phyloP scores from a whole-genome alignment of 768 basidiomycete species.

The Sporobolomyces phaffii region DNA sequence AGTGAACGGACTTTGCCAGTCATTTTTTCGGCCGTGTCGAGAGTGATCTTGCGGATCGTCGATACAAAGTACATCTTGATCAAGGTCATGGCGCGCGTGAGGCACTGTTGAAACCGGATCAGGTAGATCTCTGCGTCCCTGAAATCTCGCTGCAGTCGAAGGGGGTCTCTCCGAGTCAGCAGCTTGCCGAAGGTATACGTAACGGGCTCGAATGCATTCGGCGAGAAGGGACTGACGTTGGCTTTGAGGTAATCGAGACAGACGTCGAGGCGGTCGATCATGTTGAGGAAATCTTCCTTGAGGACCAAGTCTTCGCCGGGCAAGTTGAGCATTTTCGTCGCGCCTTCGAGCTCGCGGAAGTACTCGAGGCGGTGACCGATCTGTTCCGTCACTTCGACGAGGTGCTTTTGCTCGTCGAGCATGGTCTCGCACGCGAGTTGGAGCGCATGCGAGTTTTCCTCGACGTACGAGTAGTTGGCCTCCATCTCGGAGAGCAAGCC shows the following conservation, averaged over 20 bases:
- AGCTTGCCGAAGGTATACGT: background rate
- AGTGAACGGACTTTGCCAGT: conserved; percentile 59
- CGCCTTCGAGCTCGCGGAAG: conserved; percentile 88
- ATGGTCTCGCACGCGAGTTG: conserved; percentile 86
- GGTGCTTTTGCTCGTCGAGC: conserved; percentile 78
- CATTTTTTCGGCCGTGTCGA: conserved; percentile 69
- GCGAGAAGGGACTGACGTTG: conserved; percentile 63
- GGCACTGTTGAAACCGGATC: conserved; percentile 95
- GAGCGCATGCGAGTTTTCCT: conserved; percentile 83
- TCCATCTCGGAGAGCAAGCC: conserved; percentile 71
- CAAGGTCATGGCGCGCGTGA: conserved; percentile 95
- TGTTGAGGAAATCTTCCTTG: conserved; percentile 83
- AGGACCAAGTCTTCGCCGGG: conserved; percentile 88
- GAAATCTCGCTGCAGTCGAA: conserved; percentile 66
- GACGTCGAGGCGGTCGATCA: conserved; percentile 91
- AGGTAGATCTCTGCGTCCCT: conserved; percentile 88
- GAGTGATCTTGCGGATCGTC: conserved; percentile 67
- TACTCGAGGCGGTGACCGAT: conserved; percentile 77
- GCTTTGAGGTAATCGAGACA: conserved; percentile 83
- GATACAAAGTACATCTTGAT: conserved; percentile 96
- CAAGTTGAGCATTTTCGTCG: conserved; percentile 86
- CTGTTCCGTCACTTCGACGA: conserved; percentile 73
- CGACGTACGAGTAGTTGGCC: conserved; percentile 76
- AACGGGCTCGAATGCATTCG: too few species aligned
- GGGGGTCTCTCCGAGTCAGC: background rate